A percentile compares a stretch with the other conserved stretches of the same genome.
These are phyloP conservation scores for Hyparrhenia diplandra DNA, from an alignment of 176 grass and related monocot species.

Conservation along the genomic window DNA sequence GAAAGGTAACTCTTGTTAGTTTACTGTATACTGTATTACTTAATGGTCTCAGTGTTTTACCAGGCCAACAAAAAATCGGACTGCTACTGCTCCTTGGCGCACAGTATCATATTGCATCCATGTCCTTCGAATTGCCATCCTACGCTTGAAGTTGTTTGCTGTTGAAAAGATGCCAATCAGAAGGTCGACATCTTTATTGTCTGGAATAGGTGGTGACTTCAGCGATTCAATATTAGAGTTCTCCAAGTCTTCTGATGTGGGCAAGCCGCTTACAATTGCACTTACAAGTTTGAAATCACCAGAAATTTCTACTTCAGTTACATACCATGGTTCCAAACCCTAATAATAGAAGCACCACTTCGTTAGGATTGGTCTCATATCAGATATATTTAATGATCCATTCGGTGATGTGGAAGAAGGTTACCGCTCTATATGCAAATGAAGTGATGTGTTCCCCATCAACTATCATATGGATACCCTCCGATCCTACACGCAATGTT, in stretches of 20 bases:
- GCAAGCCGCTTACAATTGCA: conserved; percentile 78
- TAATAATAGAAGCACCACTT: conserved; percentile 23
- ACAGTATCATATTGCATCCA: conserved; percentile 95
- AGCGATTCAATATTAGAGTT: conserved; percentile 62
- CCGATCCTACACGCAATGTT: conserved; percentile 57
- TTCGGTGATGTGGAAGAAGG: conserved; percentile 21
- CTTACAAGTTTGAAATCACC: conserved; percentile 81
- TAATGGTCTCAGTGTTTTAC: conserved; percentile 35
- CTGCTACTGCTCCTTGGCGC: conserved; percentile 45
- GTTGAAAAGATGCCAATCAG: conserved; percentile 95
- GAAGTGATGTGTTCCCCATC: conserved; percentile 85
- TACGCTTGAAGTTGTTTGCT: conserved; percentile 91
- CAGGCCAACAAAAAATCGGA: conserved; percentile 90
- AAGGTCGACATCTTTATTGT: conserved; percentile 60
- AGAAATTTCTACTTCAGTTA: conserved; percentile 55
- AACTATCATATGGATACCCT: conserved; percentile 87
- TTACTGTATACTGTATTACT: background rate
- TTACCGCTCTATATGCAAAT: conserved; percentile 71
- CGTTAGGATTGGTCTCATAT: background rate
- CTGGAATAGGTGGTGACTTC: conserved; percentile 58
- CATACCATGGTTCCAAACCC: conserved; percentile 90
- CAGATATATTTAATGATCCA: conserved; percentile 11
- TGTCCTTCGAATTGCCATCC: conserved; percentile 85
- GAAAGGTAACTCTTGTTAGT: background rate
- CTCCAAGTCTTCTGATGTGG: conserved; percentile 69